A percentile compares a stretch with the other conserved stretches of the same genome.
These are phyloP conservation scores for Jackrogersella multiformis DNA, from an alignment of 495 filamentous ascomycete species.

Conservation along the genomic window DNA sequence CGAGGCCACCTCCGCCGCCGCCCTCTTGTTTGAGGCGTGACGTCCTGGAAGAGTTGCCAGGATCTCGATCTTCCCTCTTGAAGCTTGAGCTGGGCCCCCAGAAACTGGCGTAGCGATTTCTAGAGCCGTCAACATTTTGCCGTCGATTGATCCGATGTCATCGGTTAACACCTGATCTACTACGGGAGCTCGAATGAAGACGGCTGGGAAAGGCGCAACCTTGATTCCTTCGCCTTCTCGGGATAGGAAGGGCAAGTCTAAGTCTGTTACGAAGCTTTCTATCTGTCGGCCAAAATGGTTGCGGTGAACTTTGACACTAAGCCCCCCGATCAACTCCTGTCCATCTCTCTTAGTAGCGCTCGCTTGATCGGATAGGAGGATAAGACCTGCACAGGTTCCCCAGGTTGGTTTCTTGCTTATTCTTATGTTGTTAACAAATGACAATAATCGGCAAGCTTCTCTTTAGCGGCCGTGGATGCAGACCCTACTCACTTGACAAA, in stretches of 20 bases:
- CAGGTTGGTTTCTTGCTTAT: constrained; percentile 84
- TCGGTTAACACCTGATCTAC: constrained; percentile 82
- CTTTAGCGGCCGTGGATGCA: not conserved
- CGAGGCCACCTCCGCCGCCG: constrained; percentile 27
- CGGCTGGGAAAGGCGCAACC: constrained; percentile 70
- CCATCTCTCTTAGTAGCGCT: constrained; percentile 89
- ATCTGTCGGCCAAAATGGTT: constrained; percentile 96
- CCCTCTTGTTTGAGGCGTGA: constrained; percentile 47
- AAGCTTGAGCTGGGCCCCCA: constrained; percentile 21
- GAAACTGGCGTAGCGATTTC: constrained; percentile 31
- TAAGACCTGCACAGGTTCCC: constrained; percentile 96
- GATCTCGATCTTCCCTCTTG: constrained; percentile 61
- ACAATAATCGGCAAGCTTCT: constrained; percentile 20
- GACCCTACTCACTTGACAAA: constrained; percentile 84
- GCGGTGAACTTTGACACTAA: constrained; percentile 90
- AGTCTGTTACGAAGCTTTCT: constrained; percentile 85
- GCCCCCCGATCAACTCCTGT: constrained; percentile 91
- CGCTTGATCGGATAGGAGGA: constrained; percentile 87
- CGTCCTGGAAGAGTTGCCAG: constrained; percentile 63
- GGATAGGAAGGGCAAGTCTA: constrained; percentile 77
- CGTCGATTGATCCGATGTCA: constrained; percentile 50
- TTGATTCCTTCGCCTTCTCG: constrained; percentile 41
- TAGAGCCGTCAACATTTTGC: constrained; percentile 47
- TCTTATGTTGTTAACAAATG: constrained; percentile 35
- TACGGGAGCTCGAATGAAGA: constrained; percentile 95